Base-by-base conservation (phyloP, 1,139 yeast species). In the Yamadazyma sp. region DNA sequence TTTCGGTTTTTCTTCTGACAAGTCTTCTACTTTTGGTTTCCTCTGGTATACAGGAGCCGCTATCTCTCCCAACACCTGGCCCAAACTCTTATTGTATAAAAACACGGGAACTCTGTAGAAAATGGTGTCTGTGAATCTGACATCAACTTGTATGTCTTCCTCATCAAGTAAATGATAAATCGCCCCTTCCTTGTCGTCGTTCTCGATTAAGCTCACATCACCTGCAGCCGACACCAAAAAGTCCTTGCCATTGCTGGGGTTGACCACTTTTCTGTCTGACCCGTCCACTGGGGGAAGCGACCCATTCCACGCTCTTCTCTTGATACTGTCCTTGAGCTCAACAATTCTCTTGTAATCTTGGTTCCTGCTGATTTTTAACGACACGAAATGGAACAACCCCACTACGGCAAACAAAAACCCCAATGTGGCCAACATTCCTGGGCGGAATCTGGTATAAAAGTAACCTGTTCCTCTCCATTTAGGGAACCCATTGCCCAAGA, bases 401-500 rank as follows among this genome's bases (percentile, higher is more conserved):
- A 75, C 65, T 17, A 85, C 45, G 1, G 76, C 35, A 39, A 66
- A 75, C 37, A 84, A 57, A 29, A 82, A 65, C 1, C 68, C 48
- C 15, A 81, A 46, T 0, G 87, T 79, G 39, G 79, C 64, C 2
- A 69, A 44, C 2, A 87, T 51, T 31, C 83, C 86, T 7, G 87
- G 88, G 39, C 78, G 72, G 59, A 78, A 83, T 53, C 74, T 69
- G 33, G 76, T 61, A 47, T 76, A 77, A 39, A 64, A 68, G 56
- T 76, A 79, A 0, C 72, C 77, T 1, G 76, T 64, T 0, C 76
- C 78, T 43, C 76, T 80, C 79, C 87, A 87, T 43, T 74, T 73
- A 4, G 98, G 99, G 62, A 92, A 92, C 3, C 98, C 99, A 50
- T 82, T 78, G 29, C 76, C 70, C 42, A 86, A 68, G 62, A 87